Evolutionary conservation across 1,284 basidiomycete genomes (phyloP).

Genomic region (Lignosus rhinocerotis): DNA sequence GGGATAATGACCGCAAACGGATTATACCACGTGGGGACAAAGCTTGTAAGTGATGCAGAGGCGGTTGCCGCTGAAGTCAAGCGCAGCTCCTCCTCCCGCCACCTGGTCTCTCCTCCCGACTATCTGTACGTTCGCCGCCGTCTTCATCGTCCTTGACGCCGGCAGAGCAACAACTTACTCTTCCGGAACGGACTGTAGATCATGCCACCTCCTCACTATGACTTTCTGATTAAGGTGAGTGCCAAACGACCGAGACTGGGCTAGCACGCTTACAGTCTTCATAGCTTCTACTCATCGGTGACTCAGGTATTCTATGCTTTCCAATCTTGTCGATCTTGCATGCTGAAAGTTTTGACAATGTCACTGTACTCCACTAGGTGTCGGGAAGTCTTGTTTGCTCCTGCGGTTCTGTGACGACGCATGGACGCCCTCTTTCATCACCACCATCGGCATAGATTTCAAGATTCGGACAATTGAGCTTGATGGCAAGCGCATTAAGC

Average conservation of each 20-base stretch:
- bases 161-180: neutral
- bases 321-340: neutral
- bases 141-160: neutral
- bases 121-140: neutral
- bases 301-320: conserved; percentile 64
- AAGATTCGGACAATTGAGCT: conserved; percentile 97
- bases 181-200: conserved; percentile 16
- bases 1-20: neutral
- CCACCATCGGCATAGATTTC: conserved; percentile 97
- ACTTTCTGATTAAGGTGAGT: conserved; percentile 88
- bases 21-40: neutral
- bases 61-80: conserved; percentile 6
- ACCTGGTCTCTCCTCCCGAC: conserved; percentile 1
- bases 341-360: conserved; percentile 1
- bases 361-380: conserved; percentile 52
- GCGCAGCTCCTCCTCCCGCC: conserved; percentile 6
- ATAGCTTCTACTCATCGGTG: conserved; percentile 92
- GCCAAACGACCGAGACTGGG: conserved; percentile 1
- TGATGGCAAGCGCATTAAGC: conserved; percentile 94
- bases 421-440: conserved; percentile 99
- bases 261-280: conserved; percentile 8
- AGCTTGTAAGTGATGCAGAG: neutral
- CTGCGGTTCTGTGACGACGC: conserved; percentile 99
- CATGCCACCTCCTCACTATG: conserved; percentile 87
- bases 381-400: conserved; percentile 98